phyloP scores from a whole-genome alignment of 805 yeast species.

The Kockiozyma suomiensis region DNA sequence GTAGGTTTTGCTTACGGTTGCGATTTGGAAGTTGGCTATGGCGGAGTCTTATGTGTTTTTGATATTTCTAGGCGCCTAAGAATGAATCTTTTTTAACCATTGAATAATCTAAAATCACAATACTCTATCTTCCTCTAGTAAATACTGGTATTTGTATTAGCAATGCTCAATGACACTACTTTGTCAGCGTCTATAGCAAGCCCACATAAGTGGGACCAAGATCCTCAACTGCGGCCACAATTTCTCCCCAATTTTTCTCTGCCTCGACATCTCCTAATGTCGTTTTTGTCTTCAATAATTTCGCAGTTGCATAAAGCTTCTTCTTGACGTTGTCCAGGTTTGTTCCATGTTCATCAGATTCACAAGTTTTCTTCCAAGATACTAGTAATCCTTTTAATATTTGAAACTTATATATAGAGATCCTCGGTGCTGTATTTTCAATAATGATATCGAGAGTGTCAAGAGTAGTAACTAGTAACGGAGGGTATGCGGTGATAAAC shows the following conservation, averaged over 20 bases:
- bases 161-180: too few species aligned
- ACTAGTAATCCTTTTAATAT: conserved; percentile 24
- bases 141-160: too few species aligned
- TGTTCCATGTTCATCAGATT: not conserved
- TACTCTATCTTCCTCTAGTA: too few species aligned
- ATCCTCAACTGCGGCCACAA: not conserved
- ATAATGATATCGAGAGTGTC: conserved; percentile 14
- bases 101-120: too few species aligned
- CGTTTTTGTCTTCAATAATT: not conserved
- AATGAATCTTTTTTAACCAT: too few species aligned
- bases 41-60: not conserved
- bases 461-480: conserved; percentile 16
- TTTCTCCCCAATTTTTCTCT: not conserved
- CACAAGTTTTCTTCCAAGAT: conserved; percentile 22
- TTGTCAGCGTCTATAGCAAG: not conserved
- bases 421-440: conserved; percentile 2
- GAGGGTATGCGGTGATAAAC: conserved; percentile 25
- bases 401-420: conserved; percentile 12
- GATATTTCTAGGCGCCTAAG: not conserved
- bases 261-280: not conserved
- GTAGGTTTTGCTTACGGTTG: not conserved
- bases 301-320: conserved; percentile 3
- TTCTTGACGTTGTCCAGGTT: not conserved
- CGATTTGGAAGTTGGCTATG: not conserved
- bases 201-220: not conserved